phyloP scores from a whole-genome alignment of 352 stramenopile genomes.

The Elongisporangium undulatum region DNA sequence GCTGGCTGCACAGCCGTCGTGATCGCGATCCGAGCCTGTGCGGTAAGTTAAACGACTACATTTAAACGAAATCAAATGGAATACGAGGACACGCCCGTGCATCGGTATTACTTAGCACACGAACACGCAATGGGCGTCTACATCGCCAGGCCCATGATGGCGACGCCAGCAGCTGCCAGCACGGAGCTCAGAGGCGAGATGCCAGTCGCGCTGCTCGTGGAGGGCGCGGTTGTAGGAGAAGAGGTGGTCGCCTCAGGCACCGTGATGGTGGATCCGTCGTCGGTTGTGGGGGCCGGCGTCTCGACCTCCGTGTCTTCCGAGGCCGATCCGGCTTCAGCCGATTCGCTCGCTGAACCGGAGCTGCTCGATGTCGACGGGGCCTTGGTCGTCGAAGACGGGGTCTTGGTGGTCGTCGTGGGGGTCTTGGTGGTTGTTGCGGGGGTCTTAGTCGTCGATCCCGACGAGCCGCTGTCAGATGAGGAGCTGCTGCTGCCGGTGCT shows the following conservation, averaged over 20 bases:
- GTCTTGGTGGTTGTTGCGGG: conserved; percentile 1
- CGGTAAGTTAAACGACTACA: neutral
- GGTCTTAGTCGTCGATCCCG: conserved; percentile 1
- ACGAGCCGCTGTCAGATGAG: conserved; percentile 1
- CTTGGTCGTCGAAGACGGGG: neutral
- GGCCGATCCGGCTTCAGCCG: neutral
- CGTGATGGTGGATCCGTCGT: neutral
- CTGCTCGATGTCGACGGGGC: neutral
- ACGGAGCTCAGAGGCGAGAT: neutral
- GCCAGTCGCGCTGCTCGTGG: neutral
- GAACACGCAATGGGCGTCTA: neutral
- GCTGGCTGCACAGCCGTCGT: neutral
- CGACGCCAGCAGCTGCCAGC: neutral
- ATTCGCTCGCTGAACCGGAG: neutral
- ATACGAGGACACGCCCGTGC: neutral
- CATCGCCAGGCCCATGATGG: neutral
- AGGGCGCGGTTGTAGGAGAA: neutral
- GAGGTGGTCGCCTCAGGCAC: neutral
- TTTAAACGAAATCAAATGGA: neutral
- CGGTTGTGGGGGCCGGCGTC: neutral
- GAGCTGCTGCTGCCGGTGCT: conserved; percentile 7
- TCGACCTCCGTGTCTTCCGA: neutral
- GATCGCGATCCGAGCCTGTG: neutral
- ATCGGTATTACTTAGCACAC: neutral
- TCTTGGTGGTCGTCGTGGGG: conserved; percentile 1